Conservation (phyloP, 2,329 filamentous ascomycete genomes). For the Graphium sp. region DNA sequence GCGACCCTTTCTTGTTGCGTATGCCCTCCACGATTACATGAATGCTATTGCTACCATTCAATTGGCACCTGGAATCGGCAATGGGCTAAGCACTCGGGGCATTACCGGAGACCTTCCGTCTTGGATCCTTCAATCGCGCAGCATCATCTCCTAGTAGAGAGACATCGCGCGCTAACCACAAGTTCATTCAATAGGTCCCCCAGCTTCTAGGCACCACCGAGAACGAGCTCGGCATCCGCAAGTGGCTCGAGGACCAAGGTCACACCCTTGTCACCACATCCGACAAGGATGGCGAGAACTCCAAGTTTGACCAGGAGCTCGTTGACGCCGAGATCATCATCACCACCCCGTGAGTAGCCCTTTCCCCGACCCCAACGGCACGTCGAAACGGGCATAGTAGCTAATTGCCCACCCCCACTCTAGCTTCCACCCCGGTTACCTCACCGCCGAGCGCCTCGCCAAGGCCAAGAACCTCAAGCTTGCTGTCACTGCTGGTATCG, state of each 20-base stretch:
- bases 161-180: conserved; percentile 1
- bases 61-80: background rate
- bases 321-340: conserved; percentile 98
- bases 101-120: background rate
- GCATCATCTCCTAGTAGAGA: background rate
- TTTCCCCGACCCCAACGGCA: conserved; percentile 2
- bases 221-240: conserved; percentile 93
- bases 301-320: conserved; percentile 86
- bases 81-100: background rate
- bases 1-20: background rate
- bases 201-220: conserved; percentile 86
- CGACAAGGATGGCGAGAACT: conserved; percentile 90
- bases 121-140: background rate
- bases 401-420: no score
- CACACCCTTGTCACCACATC: conserved; percentile 95
- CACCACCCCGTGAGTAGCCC: conserved; percentile 63
- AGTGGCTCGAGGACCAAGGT: conserved; percentile 94
- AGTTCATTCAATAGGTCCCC: conserved; percentile 36
- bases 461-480: conserved; percentile 99
- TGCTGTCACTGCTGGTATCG: conserved; percentile 91
- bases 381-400: no score
- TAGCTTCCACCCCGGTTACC: conserved; percentile 96
- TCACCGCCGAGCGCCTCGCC: conserved; percentile 86
- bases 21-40: background rate
- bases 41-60: background rate